A percentile compares a stretch with the other conserved stretches of the same genome.
Evolutionary conservation across 2,329 filamentous ascomycete species (phyloP).

Genomic region (Colletotrichum sp.): DNA sequence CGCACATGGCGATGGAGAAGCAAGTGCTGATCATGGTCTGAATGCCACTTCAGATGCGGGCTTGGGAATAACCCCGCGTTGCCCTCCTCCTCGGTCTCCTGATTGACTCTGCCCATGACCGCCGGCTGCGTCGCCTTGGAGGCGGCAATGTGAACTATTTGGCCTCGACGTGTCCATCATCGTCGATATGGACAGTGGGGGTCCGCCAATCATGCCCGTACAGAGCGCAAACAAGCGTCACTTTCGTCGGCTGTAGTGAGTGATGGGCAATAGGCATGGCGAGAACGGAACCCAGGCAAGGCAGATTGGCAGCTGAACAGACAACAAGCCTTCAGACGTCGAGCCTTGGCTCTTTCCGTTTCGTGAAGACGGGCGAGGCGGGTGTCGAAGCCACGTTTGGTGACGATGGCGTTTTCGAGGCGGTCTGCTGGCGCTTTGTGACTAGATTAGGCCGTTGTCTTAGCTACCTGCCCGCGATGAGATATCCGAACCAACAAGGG

Average conservation of each 20-base stretch:
- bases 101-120: background rate
- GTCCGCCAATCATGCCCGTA: background rate
- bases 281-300: background rate
- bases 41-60: background rate
- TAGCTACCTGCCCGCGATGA: background rate
- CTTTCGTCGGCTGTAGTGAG: background rate
- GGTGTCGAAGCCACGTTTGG: background rate
- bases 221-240: background rate
- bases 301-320: background rate
- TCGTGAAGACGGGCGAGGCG: background rate
- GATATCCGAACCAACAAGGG: background rate
- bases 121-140: background rate
- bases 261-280: background rate
- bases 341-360: background rate
- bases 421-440: slow-evolving; percentile 6
- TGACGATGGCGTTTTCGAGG: slow-evolving; percentile 10
- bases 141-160: background rate
- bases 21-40: background rate
- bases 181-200: background rate
- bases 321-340: background rate
- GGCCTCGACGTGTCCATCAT: background rate
- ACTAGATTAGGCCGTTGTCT: background rate
- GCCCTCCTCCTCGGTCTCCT: background rate
- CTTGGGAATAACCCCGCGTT: background rate
- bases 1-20: background rate